Base-by-base conservation (phyloP, 441 rosid species). In the Populus hybrid region DNA sequence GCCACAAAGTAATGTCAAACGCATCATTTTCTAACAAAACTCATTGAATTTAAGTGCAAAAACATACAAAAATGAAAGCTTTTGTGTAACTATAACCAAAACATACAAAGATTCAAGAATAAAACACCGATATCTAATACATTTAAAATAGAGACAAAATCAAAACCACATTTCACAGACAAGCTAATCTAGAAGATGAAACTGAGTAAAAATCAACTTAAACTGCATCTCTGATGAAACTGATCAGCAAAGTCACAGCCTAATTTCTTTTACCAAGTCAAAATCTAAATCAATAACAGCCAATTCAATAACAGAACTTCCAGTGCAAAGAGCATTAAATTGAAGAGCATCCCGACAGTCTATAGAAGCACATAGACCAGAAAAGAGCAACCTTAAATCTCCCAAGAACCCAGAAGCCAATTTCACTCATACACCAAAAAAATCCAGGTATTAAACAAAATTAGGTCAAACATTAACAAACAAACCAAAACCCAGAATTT, bases 341-440 rank as follows among this genome's bases (percentile, higher is more conserved):
- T 61, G 66, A 24, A 61, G 66, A 61, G 1, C 66, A 61, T 3
- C 28, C 14, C 66, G 69, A 36, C 42, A 18, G 5, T 35, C 66
- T 61, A 10, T 35, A 11, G 57, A 30, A 3, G 50, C 5, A 18
- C 16, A 34, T 28, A 16, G 30, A n/a, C 34, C 36, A n/a, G 23
- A 12, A 36, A 69, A 50, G 66, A 12, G 70, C 70, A 46, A 72
- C 73, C 67, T 64, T 7, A 8, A 46, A 54, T 12, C 63, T 2
- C 24, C 28, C 35, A 34, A 24, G 35, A 34, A 18, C 1, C 9
- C 35, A 28, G 70, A 73, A 79, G 68, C 54, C 73, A 21, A 68
- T 24, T 74, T 38, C 7, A 26, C n/a, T 71, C 69, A 79, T 76
- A 69, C 65, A 61, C 71, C 6, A 34, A 34, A 34, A 34, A 34